Evolutionary conservation across 208 protist genomes (phyloP), one percentile per base, ranked within the genome.

Genomic region (Jaenimonas drosophilae): DNA sequence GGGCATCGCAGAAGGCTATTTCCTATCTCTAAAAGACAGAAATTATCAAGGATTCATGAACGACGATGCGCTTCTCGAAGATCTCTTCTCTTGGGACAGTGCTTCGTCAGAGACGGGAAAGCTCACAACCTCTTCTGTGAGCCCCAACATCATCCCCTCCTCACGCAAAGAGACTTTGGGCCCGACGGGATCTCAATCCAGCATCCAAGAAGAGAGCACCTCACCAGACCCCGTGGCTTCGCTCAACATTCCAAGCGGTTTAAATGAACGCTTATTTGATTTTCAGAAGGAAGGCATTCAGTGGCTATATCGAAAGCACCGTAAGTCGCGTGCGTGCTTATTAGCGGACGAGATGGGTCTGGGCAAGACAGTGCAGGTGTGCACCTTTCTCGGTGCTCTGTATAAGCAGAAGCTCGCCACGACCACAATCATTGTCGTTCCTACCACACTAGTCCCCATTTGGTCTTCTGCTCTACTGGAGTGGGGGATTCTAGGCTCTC

Each of bases 261-360:
- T 92, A 6, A 37, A 53, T 1, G 23, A 49, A 20, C 56, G 68
- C 41, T 68, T 99, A 2, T 97, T 96, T 39, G 60, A 69, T 23
- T 96, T 98, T 59, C 96, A 99, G 58, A 60, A 75, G 14, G 89
- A 83, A 0, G 76, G 88, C 26, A 62, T 99, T 6, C 51, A 81
- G 47, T 99, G 97, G 97, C 64, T 99, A 16, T 98, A 94, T 65
- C 73, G 86, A 30, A 72, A 98, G 33, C 95, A 98, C 49, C 49
- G 62, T 39, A 91, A 94, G 33, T 71, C 78, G 6, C 76, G 83
- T 38, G 96, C 94, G 37, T 96, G 96, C 36, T 90, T 99, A 11
- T 51, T 98, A n/a, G 97, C 95, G 29, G 96, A 99, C 64, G 96
- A 99, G 71, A 98, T 97, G 86, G 85, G 91, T 7, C 82, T 97